A percentile compares a stretch with the other conserved stretches of the same genome.
Conservation (phyloP, 306 rosid species). For the Begonia masoniana region DNA sequence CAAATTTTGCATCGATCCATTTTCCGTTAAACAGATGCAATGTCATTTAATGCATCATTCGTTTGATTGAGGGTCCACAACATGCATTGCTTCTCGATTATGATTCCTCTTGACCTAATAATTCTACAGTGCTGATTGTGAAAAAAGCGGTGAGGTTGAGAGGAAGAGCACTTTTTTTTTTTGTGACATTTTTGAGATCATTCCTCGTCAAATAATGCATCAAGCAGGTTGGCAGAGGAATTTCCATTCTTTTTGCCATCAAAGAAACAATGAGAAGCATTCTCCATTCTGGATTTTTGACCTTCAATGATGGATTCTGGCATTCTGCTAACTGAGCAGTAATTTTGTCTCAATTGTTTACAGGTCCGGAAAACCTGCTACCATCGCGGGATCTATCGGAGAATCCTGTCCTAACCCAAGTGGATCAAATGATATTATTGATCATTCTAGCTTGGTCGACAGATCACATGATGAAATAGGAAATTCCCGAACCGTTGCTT, state of each 20-base stretch:
- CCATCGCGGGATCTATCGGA: constrained; percentile 74
- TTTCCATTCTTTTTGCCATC: constrained; percentile 32
- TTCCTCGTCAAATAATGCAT: constrained; percentile 50
- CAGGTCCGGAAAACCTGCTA: constrained; percentile 66
- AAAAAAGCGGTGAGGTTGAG: background rate
- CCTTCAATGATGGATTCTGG: constrained; percentile 51
- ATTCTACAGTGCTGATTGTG: background rate
- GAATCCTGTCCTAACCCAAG: constrained; percentile 91
- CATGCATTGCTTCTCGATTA: too few relatives aligned
- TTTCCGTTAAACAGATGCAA: too few relatives aligned
- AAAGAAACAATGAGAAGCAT: constrained; percentile 60
- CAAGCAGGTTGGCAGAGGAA: constrained; percentile 70
- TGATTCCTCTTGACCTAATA: background rate
- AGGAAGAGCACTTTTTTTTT: background rate
- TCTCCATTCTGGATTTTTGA: constrained; percentile 58
- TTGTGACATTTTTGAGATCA: background rate
- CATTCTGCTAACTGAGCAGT: too few relatives aligned
- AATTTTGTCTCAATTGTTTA: constrained; percentile 46
- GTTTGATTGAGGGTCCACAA: too few relatives aligned
- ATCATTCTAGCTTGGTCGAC: background rate
- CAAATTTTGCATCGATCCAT: too few relatives aligned
- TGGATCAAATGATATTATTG: background rate
- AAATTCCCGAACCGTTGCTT: background rate
- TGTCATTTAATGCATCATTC: too few relatives aligned
- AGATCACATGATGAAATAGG: background rate